These are phyloP conservation scores for Chaetoscypha palmicola DNA, from an alignment of 2,329 filamentous ascomycete genomes.

Conservation along the genomic window DNA sequence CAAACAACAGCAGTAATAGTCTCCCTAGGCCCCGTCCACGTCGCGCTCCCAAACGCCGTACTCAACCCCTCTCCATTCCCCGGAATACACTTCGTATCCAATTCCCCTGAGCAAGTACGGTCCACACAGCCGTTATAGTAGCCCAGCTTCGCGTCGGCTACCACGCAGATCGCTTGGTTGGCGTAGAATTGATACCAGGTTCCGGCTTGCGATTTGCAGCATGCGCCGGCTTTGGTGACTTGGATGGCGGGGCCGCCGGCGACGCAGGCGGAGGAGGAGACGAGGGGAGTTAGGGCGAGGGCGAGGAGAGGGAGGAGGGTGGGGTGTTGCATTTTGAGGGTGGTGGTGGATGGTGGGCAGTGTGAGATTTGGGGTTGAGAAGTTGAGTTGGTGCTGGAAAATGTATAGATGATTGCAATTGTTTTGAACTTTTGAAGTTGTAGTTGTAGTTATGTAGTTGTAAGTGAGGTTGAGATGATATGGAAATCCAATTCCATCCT, in stretches of 20 bases:
- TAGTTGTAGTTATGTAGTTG: no score
- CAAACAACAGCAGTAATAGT: conserved; percentile 8
- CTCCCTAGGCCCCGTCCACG: conserved; percentile 1
- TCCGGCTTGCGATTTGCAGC: conserved; percentile 15
- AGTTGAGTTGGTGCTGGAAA: no score
- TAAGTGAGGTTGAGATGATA: neutral
- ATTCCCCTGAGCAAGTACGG: conserved; percentile 1
- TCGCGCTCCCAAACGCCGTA: conserved; percentile 1
- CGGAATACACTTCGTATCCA: conserved; percentile 20
- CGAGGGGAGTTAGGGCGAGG: conserved; percentile 5
- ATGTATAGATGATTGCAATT: no score
- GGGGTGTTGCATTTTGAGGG: conserved; percentile 13
- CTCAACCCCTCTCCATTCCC: conserved; percentile 15
- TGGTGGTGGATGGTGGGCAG: neutral
- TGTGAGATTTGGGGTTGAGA: no score
- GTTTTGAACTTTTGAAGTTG: no score
- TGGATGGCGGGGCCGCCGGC: conserved; percentile 18
- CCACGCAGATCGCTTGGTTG: conserved; percentile 20
- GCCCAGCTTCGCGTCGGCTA: conserved; percentile 5
- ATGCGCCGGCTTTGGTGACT: conserved; percentile 16
- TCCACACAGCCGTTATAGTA: conserved; percentile 14
- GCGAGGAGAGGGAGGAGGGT: conserved; percentile 8
- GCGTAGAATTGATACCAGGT: conserved; percentile 24
- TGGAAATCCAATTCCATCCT: neutral
- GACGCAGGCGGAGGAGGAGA: conserved; percentile 17